Evolutionary conservation across 768 basidiomycete genomes (phyloP).

Genomic region (Serendipita sp.): DNA sequence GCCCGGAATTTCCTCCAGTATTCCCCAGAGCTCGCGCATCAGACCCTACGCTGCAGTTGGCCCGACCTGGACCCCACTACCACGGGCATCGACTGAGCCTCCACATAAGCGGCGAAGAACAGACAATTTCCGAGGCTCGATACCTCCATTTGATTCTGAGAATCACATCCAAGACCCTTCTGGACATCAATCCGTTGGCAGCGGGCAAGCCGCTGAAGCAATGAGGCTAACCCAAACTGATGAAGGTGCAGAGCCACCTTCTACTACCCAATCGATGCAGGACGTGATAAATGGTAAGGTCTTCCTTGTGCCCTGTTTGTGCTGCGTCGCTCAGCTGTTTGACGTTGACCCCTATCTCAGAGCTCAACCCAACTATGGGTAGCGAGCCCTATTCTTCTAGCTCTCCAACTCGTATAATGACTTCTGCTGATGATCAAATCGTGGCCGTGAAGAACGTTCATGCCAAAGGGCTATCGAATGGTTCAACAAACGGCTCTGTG

Average conservation of each 20-base stretch:
- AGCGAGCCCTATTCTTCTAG: not conserved
- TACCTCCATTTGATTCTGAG: too few species aligned
- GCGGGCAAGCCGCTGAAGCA: not conserved
- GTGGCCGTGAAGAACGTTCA: constrained; percentile 4
- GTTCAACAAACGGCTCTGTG: constrained; percentile 9
- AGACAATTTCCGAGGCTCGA: not conserved
- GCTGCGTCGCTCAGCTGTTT: not conserved
- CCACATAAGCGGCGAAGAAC: not conserved
- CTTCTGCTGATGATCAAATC: not conserved
- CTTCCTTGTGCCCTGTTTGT: not conserved
- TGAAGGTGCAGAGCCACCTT: not conserved
- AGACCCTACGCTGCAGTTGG: not conserved
- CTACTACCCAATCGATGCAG: not conserved
- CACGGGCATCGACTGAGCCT: not conserved
- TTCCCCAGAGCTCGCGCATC: not conserved
- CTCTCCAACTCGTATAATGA: not conserved
- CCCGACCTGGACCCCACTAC: not conserved
- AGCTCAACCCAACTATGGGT: not conserved
- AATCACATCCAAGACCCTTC: too few species aligned
- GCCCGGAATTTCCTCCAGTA: not conserved
- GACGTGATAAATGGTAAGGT: not conserved
- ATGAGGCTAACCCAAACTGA: constrained; percentile 5
- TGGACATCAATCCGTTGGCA: not conserved
- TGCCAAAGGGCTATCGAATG: not conserved
- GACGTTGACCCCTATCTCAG: not conserved